Base-by-base conservation (phyloP, 2,329 filamentous ascomycete genomes). In the Cladophialophora bantiana region DNA sequence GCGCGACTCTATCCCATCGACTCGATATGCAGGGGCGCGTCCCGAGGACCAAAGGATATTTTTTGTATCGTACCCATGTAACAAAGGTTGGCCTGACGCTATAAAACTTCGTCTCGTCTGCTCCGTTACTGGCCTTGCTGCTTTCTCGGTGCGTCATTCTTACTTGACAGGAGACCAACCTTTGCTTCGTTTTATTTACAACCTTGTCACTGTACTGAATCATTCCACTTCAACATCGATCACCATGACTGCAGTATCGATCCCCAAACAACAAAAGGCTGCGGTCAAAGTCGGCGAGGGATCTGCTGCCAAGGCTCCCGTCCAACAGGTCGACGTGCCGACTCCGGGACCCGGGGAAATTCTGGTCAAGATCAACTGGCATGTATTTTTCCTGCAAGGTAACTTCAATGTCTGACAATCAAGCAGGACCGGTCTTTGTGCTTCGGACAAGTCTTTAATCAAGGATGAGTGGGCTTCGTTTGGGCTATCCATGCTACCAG, bases 301-400 rank as follows among this genome's bases (percentile, higher is more conserved):
- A 10, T 42, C 61, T 13, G 62, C 67, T 58, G 64, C 71, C 32
- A 73, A 63, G 42, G 71, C 71, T 6, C 71, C 72, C 3, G 63
- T 71, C 7, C 78, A 79, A 64, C 72, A 79, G 81, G 94, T 97
- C 75, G 89, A 91, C 72, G 93, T 97, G 56, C 85, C 84, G 68
- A 86, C 89, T 78, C 94, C 94, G 38, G 92, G 89, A 18, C 89
- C 93, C 56, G 92, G 96, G 82, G 91, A 97, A 81, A 91, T 97
- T 72, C 90, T 97, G 70, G 83, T 97, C 82, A 94, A 96, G 81
- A 86, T 96, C 85, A 93, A 93, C 81, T 96, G 87, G 85, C 36
- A 58, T 32, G 58, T 91, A 31, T 13, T 38, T 26, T 18, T 20
- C 15, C 3, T 42, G 13, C 7, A 42, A 15, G 2, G 12, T 3